These are phyloP conservation scores for Pilobolus umbonatus DNA, from an alignment of 192 early-diverging fungal species.

Conservation along the genomic window DNA sequence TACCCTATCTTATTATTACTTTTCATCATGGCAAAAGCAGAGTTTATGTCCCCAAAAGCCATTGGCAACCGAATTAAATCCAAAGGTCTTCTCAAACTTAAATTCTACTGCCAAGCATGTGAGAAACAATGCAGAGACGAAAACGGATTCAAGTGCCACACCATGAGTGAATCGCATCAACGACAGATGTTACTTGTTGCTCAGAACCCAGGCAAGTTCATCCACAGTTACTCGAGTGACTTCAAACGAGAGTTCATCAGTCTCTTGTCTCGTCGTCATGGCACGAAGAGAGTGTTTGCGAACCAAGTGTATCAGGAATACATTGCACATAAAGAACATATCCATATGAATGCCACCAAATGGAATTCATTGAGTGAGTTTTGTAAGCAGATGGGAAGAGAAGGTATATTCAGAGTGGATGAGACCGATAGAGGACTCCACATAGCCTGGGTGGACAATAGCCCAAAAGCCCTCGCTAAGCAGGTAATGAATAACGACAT, in stretches of 20 bases:
- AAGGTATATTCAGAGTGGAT: conserved; percentile 81
- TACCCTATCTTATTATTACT: not conserved
- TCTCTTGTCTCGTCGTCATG: conserved; percentile 74
- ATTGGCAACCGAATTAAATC: conserved; percentile 86
- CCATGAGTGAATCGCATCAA: conserved; percentile 83
- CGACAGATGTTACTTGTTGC: conserved; percentile 88
- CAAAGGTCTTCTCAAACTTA: conserved; percentile 84
- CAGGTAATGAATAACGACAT: conserved; percentile 40
- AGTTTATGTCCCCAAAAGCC: conserved; percentile 77
- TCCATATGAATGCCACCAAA: conserved; percentile 94
- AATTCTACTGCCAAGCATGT: conserved; percentile 95
- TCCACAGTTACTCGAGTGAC: conserved; percentile 71
- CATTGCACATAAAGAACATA: conserved; percentile 82
- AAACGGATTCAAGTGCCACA: conserved; percentile 96
- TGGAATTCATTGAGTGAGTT: conserved; percentile 92
- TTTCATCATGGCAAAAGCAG: conserved; percentile 30
- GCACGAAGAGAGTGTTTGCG: conserved; percentile 79
- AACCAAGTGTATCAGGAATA: conserved; percentile 98
- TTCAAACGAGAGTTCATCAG: conserved; percentile 85
- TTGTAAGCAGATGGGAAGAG: conserved; percentile 76
- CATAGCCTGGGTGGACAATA: conserved; percentile 88
- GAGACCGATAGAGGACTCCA: conserved; percentile 89
- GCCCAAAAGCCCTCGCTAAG: conserved; percentile 79
- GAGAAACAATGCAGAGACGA: conserved; percentile 87
- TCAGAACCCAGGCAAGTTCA: conserved; percentile 69